Base-by-base conservation (phyloP, 768 basidiomycete genomes). In the Boletus subparvulus region DNA sequence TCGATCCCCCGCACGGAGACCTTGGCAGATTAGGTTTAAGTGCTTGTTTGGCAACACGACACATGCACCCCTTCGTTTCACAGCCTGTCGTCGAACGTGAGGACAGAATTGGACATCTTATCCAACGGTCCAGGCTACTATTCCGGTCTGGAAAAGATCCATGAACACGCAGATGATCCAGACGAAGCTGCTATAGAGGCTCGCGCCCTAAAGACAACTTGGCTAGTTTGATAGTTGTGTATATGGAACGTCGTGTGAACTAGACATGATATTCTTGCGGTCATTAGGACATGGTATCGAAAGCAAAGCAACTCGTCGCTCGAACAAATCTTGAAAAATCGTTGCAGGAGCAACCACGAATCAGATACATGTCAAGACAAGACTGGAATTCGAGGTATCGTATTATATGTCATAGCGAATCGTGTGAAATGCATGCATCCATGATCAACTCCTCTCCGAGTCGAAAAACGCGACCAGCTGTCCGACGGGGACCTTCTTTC, bases 401-500 rank as follows among this genome's bases (percentile, higher is more conserved):
- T 51, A 51, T 19, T 28, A 35, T 47, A 21, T 7, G 10, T 39
- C 43, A 28, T 33, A 19, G 12, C 28, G 2, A 37, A 49, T 17
- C 21, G 6, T 11, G 30, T n/a, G 35, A 19, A 21, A 21, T 21
- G 21, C 21, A 54, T 19, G 26, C 19, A 19, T 55, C 52, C 48
- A 47, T 40, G 45, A 24, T 55, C 40, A 36, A 42, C 37, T 17
- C 59, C 51, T 67, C 47, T 73, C 72, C 24, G 70, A 69, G 35
- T 92, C 88, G 64, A 94, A 94, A 72, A 88, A 93, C n/a, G 90
- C 90, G 14, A 92, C 88, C 42, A 94, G 72, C 65, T 92, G 82
- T 11, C 85, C 87, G 41, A 93, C 80, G 1, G 88, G 83, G 14
- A 89, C 81, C 74, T 91, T 92, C 51, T 77, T 83, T 42, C 74